Base-by-base conservation (phyloP, 192 early-diverging fungal genomes). In the Paraglomus brasilianum region DNA sequence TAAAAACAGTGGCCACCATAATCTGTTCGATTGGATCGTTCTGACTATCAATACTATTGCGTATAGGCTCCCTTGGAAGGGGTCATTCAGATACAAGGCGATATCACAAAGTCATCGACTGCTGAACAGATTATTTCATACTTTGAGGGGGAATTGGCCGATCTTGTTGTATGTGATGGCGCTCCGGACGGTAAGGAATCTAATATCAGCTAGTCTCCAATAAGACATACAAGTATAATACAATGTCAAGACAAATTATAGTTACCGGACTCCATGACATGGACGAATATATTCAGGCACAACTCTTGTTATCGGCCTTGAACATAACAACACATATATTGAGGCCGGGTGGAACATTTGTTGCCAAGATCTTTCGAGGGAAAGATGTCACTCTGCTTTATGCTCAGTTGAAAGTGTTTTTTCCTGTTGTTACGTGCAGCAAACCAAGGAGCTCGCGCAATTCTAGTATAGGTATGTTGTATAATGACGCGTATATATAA, bases 251-350 rank as follows among this genome's bases (percentile, higher is more conserved):
- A 30, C 30, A 11, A 21, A n/a, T n/a, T 69, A 22, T 70, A 85
- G 92, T 99, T 19, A 99, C 95, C 11, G 97, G 97, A 19, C 82
- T 97, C 40, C 95, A 98, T 76, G 97, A 98, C 70, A 93, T 98
- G 85, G 97, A 99, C 82, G 97, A 99, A 80, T 99, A 96, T 75
- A 94, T 98, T 72, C 97, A 99, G 71, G 95, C 96, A 8, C 96
- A 99, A 76, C 84, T 99, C 9, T 79, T 98, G 49, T 81, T 99
- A 48, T 94, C 96, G 1, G 91, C 97, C 8, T 86, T 98, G 64
- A 98, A 97, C 75, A 99, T 99, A 76, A 96, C 97, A 61, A 94
- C 92, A 2, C 91, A 96, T 66, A 91, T 99, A 5, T 82, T 99
- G 59, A 83, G 87, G 8, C 86, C 82, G 0, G 94, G 96, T 5